Percentiles rank a stretch among this genome's conserved stretches.
These are phyloP conservation scores for Athelia psychrophila DNA, from an alignment of 1,284 basidiomycete species.

Conservation along the genomic window DNA sequence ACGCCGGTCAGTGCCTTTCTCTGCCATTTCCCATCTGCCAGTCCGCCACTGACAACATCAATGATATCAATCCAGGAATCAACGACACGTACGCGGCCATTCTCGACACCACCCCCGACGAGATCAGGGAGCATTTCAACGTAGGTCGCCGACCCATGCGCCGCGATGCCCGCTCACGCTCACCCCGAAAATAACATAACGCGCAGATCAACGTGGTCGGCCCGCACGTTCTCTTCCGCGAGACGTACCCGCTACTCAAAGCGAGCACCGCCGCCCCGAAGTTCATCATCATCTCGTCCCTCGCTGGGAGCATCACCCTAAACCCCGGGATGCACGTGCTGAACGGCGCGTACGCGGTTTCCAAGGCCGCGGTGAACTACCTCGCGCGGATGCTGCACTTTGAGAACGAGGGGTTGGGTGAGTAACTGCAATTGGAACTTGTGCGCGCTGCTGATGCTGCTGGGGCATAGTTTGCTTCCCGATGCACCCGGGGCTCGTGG, in stretches of 20 bases:
- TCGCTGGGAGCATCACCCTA: not conserved
- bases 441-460: too few species aligned
- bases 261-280: not conserved
- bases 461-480: not conserved
- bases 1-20: too few species aligned
- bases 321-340: not conserved
- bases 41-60: too few species aligned
- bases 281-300: not conserved
- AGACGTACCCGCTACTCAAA: not conserved
- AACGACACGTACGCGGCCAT: too few species aligned
- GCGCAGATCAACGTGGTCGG: constrained; percentile 1
- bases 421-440: not conserved
- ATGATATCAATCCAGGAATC: too few species aligned
- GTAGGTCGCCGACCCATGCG: not conserved
- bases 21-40: too few species aligned
- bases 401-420: not conserved
- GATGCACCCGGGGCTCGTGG: not conserved
- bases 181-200: not conserved
- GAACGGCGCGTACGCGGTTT: not conserved
- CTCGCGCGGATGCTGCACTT: not conserved
- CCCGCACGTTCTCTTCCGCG: not conserved
- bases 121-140: not conserved
- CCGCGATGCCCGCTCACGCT: not conserved
- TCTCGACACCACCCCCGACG: too few species aligned
- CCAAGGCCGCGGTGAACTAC: constrained; percentile 1